phyloP scores from a whole-genome alignment of 768 basidiomycete species.

The Boletus vermiculosoides region DNA sequence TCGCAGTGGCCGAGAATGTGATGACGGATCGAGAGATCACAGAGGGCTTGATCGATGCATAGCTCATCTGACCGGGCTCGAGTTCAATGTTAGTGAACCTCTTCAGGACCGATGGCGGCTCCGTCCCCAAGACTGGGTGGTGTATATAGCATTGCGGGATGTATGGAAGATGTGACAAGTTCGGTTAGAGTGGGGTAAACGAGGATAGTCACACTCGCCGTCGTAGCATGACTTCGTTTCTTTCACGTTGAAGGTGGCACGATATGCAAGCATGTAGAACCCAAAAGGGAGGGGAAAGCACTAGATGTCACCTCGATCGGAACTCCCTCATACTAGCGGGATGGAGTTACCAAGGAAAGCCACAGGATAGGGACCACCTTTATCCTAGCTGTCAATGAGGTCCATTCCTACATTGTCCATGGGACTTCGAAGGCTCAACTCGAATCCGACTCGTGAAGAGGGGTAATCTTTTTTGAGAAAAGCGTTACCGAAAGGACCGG shows the following conservation, averaged over 20 bases:
- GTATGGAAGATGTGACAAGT: background rate
- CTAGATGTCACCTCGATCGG: too few species aligned
- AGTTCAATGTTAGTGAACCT: background rate
- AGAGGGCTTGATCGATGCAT: background rate
- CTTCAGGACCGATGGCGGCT: background rate
- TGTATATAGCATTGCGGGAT: background rate
- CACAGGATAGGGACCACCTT: background rate
- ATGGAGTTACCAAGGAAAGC: background rate
- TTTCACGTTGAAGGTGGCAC: too few species aligned
- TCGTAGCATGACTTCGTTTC: background rate
- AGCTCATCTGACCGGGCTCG: background rate
- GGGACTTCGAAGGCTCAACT: too few species aligned
- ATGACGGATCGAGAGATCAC: background rate
- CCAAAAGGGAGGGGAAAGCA: too few species aligned
- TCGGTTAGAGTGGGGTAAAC: background rate
- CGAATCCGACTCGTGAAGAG: too few species aligned
- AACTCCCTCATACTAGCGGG: background rate
- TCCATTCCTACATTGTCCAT: background rate
- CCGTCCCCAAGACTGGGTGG: background rate
- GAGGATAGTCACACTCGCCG: background rate
- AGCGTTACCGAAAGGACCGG: too few species aligned
- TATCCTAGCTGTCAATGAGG: background rate
- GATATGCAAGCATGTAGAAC: too few species aligned
- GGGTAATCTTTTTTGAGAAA: too few species aligned
- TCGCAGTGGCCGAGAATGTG: background rate